These are phyloP conservation scores for Datura wrightii DNA, from an alignment of 257 asterid species.

Conservation along the genomic window DNA sequence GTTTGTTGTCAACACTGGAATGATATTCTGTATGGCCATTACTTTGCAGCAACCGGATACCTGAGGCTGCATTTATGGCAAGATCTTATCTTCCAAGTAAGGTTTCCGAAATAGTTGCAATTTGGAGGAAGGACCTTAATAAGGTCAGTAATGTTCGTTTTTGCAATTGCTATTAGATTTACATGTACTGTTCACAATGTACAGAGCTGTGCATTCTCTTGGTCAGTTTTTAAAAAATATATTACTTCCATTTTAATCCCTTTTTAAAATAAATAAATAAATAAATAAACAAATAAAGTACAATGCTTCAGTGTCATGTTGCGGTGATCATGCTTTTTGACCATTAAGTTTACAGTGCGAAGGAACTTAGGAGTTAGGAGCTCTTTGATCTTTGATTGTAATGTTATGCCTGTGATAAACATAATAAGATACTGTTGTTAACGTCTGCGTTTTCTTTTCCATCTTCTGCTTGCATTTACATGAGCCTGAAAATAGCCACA, in stretches of 20 bases:
- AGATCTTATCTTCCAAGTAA: conserved; percentile 99
- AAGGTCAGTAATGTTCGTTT: conserved; percentile 56
- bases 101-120: conserved; percentile 90
- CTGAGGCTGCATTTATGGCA: conserved; percentile 99
- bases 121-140: conserved; percentile 94
- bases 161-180: neutral
- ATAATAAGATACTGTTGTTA: neutral
- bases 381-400: conserved; percentile 12
- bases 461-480: conserved; percentile 13
- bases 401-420: neutral
- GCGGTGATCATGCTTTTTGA: conserved; percentile 17
- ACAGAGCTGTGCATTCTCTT: neutral
- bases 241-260: neutral
- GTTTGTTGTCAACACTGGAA: conserved; percentile 22
- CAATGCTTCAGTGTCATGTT: conserved; percentile 10
- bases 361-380: neutral
- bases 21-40: conserved; percentile 33
- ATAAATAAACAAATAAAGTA: neutral
- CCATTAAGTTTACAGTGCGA: neutral
- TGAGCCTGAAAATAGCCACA: neutral
- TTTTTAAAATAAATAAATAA: neutral
- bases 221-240: neutral
- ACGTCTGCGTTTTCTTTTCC: neutral
- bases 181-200: neutral
- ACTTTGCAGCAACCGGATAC: conserved; percentile 90